phyloP scores from a whole-genome alignment of 352 stramenopile species.

The Blastocystis sp. region DNA sequence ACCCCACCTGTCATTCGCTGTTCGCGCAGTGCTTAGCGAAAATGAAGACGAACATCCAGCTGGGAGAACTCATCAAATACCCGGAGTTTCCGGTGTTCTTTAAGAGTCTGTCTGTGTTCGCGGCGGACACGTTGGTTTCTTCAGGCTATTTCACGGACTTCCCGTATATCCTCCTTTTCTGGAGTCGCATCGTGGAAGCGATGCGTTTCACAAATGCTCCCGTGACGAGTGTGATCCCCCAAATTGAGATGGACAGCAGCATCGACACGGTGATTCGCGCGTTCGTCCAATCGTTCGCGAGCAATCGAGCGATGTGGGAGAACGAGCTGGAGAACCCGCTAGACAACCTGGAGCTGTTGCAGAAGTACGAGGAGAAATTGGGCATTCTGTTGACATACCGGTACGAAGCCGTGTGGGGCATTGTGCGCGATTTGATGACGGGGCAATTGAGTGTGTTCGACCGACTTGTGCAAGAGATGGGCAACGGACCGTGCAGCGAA shows the following conservation, averaged over 20 bases:
- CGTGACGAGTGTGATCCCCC: not conserved
- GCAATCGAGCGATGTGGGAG: not conserved
- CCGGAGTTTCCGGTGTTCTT: constrained; percentile 25
- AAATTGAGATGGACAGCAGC: not conserved
- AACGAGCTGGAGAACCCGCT: constrained; percentile 2
- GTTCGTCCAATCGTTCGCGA: not conserved
- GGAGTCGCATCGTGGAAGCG: constrained; percentile 41
- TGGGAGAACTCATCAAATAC: constrained; percentile 48
- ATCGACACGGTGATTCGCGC: constrained; percentile 5
- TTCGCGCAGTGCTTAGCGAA: constrained; percentile 13
- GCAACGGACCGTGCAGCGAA: not conserved
- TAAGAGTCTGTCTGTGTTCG: constrained; percentile 1
- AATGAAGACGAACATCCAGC: constrained; percentile 51
- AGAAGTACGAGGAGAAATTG: constrained; percentile 26
- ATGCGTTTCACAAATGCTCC: constrained; percentile 46
- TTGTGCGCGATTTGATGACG: constrained; percentile 6
- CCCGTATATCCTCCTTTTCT: constrained; percentile 36
- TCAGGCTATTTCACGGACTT: constrained; percentile 53
- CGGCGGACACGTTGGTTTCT: not conserved
- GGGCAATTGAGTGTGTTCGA: not conserved
- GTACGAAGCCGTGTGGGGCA: not conserved
- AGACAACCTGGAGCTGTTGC: not conserved
- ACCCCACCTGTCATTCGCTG: constrained; percentile 8
- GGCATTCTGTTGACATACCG: constrained; percentile 11
- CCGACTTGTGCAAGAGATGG: not conserved